These are phyloP conservation scores for Tuber umbilicatum DNA, from an alignment of 495 filamentous ascomycete genomes.

Conservation along the genomic window DNA sequence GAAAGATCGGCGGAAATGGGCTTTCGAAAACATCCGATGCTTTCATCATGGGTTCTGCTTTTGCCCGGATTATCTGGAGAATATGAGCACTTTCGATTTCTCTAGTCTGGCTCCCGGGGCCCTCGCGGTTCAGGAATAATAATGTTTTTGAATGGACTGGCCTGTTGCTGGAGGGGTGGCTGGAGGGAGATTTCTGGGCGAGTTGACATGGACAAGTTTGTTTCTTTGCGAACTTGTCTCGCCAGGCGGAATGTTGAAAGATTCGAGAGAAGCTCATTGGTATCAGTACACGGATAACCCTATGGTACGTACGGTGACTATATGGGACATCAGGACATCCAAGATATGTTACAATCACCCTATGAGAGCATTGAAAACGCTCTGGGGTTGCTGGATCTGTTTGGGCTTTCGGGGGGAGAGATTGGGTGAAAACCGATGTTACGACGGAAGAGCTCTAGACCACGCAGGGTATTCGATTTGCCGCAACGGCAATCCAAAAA, in stretches of 20 bases:
- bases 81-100: slow-evolving; percentile 13
- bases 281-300: slow-evolving; percentile 55
- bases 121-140: slow-evolving; percentile 13
- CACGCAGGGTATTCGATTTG: slow-evolving; percentile 53
- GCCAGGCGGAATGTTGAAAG: slow-evolving; percentile 49
- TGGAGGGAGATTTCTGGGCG: slow-evolving; percentile 45
- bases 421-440: slow-evolving; percentile 54
- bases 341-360: slow-evolving; percentile 49
- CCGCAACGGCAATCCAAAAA: slow-evolving; percentile 44
- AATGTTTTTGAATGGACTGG: slow-evolving; percentile 48
- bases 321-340: slow-evolving; percentile 54
- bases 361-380: slow-evolving; percentile 46
- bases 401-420: slow-evolving; percentile 45
- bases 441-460: slow-evolving; percentile 50
- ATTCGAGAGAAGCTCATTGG: slow-evolving; percentile 59
- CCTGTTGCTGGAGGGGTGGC: slow-evolving; percentile 45
- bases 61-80: not conserved
- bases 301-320: slow-evolving; percentile 59
- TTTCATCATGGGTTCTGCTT: not conserved
- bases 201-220: slow-evolving; percentile 41
- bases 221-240: slow-evolving; percentile 54
- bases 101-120: not conserved
- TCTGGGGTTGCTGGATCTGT: slow-evolving; percentile 49
- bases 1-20: not conserved
- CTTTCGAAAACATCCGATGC: not conserved